A percentile compares a stretch with the other conserved stretches of the same genome.
Conservation (phyloP, 2,329 filamentous ascomycete species). For the Trichoderma gracile region DNA sequence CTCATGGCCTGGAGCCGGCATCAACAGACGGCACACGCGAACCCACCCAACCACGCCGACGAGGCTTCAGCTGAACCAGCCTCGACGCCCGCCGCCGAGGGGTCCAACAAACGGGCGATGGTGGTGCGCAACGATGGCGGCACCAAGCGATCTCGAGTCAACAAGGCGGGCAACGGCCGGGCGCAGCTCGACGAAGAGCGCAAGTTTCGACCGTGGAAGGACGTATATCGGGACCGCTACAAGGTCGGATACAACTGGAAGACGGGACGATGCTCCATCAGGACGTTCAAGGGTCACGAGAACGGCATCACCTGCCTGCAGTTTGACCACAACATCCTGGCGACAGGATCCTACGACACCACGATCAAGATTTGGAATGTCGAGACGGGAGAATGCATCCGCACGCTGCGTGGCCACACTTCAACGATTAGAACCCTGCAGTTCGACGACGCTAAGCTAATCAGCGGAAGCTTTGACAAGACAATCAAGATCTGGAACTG, state of each 20-base stretch:
- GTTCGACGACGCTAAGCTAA: slow-evolving; percentile 88
- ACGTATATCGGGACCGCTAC: slow-evolving; percentile 92
- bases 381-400: slow-evolving; percentile 79
- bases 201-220: slow-evolving; percentile 79
- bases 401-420: slow-evolving; percentile 81
- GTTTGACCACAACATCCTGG: slow-evolving; percentile 85
- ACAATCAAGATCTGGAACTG: slow-evolving; percentile 96
- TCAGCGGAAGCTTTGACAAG: slow-evolving; percentile 84
- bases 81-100: slow-evolving; percentile 28
- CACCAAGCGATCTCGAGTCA: slow-evolving; percentile 40
- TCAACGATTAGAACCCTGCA: slow-evolving; percentile 85
- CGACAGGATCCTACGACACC: slow-evolving; percentile 91
- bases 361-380: slow-evolving; percentile 97
- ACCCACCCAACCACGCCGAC: slow-evolving; percentile 36
- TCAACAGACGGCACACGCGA: slow-evolving; percentile 62
- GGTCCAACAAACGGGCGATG: slow-evolving; percentile 40
- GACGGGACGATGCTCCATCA: slow-evolving; percentile 83
- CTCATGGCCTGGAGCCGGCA: slow-evolving; percentile 84
- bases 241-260: slow-evolving; percentile 98
- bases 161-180: slow-evolving; percentile 33
- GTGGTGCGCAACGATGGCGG: slow-evolving; percentile 36
- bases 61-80: slow-evolving; percentile 32
- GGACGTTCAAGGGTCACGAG: slow-evolving; percentile 78
- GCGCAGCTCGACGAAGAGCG: slow-evolving; percentile 46
- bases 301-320: slow-evolving; percentile 65